A percentile compares a stretch with the other conserved stretches of the same genome.
Evolutionary conservation across 2,329 filamentous ascomycete species (phyloP).

Genomic region (Fusarium udum): DNA sequence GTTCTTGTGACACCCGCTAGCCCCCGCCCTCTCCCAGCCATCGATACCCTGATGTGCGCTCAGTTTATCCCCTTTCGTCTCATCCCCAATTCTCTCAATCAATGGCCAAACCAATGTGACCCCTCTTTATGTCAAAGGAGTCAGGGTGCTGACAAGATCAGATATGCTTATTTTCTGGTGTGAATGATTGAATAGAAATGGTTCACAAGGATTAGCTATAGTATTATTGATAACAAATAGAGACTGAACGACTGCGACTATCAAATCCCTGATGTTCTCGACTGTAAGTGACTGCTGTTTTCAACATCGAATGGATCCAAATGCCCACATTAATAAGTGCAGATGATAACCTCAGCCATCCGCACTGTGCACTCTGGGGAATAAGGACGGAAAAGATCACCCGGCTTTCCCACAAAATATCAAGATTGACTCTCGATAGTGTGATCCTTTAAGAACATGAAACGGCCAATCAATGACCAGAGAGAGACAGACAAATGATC

Average conservation of each 20-base stretch:
- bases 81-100: not conserved
- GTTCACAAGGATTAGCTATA: not conserved
- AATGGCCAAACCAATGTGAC: not conserved
- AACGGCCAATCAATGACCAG: not conserved
- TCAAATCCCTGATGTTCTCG: not conserved
- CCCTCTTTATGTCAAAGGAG: constrained; percentile 3
- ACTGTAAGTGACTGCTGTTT: not conserved
- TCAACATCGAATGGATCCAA: not conserved
- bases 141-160: not conserved
- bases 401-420: constrained; percentile 9
- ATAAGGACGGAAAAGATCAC: constrained; percentile 13
- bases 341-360: constrained; percentile 5
- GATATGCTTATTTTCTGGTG: not conserved
- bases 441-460: not conserved
- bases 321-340: not conserved
- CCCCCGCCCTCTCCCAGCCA: not conserved
- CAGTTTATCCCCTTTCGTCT: constrained; percentile 10
- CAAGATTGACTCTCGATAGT: not conserved
- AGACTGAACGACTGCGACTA: not conserved
- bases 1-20: too few species aligned
- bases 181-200: not conserved
- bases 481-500: not conserved
- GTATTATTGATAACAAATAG: not conserved
- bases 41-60: constrained; percentile 17
- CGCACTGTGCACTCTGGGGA: constrained; percentile 19